Evolutionary conservation across 371 early-diverging fungal genomes (phyloP).

Genomic region (Mucor circinelloides): DNA sequence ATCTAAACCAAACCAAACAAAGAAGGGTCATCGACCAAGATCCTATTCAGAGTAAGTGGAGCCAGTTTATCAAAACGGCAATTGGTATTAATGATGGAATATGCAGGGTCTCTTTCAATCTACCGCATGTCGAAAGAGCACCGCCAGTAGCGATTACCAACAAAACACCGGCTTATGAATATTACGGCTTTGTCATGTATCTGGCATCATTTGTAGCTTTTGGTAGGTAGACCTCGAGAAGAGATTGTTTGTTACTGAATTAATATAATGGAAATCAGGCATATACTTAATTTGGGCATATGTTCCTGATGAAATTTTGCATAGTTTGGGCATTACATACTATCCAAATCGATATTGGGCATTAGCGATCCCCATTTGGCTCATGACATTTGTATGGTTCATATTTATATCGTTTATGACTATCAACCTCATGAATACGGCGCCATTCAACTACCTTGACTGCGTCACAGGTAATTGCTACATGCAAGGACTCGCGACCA

Average conservation of each 20-base stretch:
- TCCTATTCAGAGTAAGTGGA: conserved; percentile 49
- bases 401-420: conserved; percentile 70
- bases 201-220: conserved; percentile 77
- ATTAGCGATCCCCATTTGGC: conserved; percentile 73
- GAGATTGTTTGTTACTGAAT: neutral
- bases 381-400: conserved; percentile 70
- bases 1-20: conserved; percentile 1
- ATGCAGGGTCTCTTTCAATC: conserved; percentile 33
- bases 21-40: conserved; percentile 44
- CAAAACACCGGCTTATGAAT: conserved; percentile 79
- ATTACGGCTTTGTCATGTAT: conserved; percentile 86
- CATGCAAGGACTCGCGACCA: neutral
- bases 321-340: conserved; percentile 76
- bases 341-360: conserved; percentile 83
- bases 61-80: neutral
- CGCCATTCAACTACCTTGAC: conserved; percentile 61
- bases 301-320: conserved; percentile 75
- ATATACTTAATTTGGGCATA: conserved; percentile 82
- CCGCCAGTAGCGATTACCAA: conserved; percentile 55
- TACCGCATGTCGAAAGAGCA: conserved; percentile 43
- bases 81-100: neutral
- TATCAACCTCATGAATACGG: conserved; percentile 70
- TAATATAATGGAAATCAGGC: neutral
- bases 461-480: conserved; percentile 68
- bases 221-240: conserved; percentile 30